Evolutionary conservation across 2,329 filamentous ascomycete species (phyloP).

Genomic region (Beauveria sp.): DNA sequence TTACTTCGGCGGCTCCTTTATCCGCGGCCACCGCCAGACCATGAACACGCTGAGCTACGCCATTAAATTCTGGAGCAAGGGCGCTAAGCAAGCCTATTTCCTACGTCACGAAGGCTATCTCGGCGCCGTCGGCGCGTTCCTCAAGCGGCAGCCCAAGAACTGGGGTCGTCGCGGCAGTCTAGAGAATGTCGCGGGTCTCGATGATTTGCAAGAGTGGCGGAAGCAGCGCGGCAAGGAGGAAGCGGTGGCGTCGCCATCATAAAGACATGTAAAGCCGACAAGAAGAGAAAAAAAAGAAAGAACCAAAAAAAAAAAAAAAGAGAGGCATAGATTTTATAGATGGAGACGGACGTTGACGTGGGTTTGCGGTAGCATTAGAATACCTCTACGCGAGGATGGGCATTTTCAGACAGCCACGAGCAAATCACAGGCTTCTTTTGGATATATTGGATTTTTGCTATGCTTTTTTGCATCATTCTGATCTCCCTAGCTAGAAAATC

Average conservation of each 20-base stretch:
- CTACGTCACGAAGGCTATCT: slow-evolving; percentile 92
- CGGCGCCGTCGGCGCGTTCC: slow-evolving; percentile 85
- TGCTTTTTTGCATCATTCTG: background rate
- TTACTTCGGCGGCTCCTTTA: slow-evolving; percentile 96
- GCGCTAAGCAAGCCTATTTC: slow-evolving; percentile 91
- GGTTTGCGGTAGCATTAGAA: background rate
- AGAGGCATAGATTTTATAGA: background rate
- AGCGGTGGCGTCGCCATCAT: background rate
- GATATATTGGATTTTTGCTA: background rate
- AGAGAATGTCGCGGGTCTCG: slow-evolving; percentile 60
- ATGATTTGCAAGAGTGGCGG: slow-evolving; percentile 25
- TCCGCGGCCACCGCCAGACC: slow-evolving; percentile 90
- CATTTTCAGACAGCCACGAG: background rate
- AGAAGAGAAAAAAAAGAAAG: background rate
- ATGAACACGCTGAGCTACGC: slow-evolving; percentile 97
- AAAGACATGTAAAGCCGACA: background rate
- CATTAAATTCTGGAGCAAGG: slow-evolving; percentile 96
- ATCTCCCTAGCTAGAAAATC: background rate
- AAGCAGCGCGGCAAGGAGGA: slow-evolving; percentile 13
- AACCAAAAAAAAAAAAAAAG: background rate
- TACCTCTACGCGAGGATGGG: background rate
- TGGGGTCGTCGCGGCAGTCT: slow-evolving; percentile 82
- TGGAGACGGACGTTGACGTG: background rate
- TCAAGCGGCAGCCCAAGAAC: slow-evolving; percentile 82
- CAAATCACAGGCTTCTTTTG: background rate